Conservation (phyloP, 352 stramenopile genomes). For the Globisporangium barbulae region DNA sequence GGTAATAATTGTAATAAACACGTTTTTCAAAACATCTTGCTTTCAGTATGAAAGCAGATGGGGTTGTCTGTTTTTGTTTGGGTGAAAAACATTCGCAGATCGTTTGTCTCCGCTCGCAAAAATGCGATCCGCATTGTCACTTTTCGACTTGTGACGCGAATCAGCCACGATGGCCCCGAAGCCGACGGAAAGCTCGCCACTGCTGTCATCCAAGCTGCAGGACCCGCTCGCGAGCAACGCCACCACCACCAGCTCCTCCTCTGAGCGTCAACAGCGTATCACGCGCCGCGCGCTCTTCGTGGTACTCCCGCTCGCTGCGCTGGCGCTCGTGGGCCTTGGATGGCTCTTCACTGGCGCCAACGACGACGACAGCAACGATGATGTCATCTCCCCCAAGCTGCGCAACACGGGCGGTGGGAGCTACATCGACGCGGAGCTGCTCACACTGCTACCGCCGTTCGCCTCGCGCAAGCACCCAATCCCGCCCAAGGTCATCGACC, state of each 20-base stretch:
- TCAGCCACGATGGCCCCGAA: constrained; percentile 3
- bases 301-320: constrained; percentile 45
- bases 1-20: too few relatives aligned
- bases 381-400: constrained; percentile 1
- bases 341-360: constrained; percentile 30
- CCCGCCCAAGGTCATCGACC: constrained; percentile 54
- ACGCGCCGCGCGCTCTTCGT: constrained; percentile 51
- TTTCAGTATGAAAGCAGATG: too few relatives aligned
- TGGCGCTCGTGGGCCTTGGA: constrained; percentile 47
- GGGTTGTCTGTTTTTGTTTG: too few relatives aligned
- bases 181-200: constrained; percentile 49
- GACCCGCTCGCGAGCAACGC: neutral
- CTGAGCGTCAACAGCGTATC: constrained; percentile 14
- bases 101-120: too few relatives aligned
- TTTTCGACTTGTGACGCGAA: constrained; percentile 6
- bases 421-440: constrained; percentile 40
- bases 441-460: constrained; percentile 60
- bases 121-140: constrained; percentile 2
- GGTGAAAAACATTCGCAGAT: too few relatives aligned
- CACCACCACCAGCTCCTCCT: neutral
- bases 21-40: too few relatives aligned
- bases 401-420: constrained; percentile 4
- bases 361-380: constrained; percentile 15
- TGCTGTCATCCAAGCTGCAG: constrained; percentile 35
- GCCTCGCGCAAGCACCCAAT: constrained; percentile 47